phyloP scores from a whole-genome alignment of 495 filamentous ascomycete species.

The Letharia columbiana region DNA sequence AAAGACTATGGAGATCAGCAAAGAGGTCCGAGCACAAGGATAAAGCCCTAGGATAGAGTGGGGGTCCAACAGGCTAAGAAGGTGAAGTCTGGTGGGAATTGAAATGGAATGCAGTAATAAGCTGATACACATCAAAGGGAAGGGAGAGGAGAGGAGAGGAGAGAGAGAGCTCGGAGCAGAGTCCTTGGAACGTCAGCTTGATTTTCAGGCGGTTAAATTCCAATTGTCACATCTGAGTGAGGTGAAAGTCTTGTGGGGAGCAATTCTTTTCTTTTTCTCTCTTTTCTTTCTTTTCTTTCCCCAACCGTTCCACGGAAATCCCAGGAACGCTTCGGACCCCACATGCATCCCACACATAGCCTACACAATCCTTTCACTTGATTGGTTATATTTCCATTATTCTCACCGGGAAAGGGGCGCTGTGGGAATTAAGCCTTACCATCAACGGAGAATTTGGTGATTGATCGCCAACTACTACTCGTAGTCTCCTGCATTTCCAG shows the following conservation, averaged over 20 bases:
- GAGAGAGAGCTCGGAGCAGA: conserved; percentile 5
- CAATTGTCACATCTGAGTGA: no score
- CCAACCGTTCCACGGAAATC: conserved; percentile 12
- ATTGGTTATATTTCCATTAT: background rate
- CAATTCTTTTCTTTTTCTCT: background rate
- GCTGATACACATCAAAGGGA: background rate
- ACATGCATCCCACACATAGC: conserved; percentile 1
- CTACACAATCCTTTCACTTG: background rate
- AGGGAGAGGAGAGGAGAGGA: background rate
- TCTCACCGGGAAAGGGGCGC: background rate
- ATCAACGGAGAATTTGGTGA: background rate
- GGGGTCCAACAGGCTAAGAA: conserved; percentile 9
- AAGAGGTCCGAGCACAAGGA: conserved; percentile 14
- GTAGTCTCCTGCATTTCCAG: no score
- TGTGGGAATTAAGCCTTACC: background rate
- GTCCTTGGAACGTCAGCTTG: background rate
- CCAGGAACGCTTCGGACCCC: conserved; percentile 10
- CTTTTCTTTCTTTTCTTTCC: background rate
- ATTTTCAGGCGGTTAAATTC: no score
- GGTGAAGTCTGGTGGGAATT: background rate
- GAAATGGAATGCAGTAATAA: conserved; percentile 10
- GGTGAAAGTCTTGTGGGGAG: background rate
- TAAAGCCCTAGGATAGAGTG: background rate
- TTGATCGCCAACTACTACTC: background rate
- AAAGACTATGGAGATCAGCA: conserved; percentile 11